phyloP scores from a whole-genome alignment of 495 filamentous ascomycete species.

The Neurospora discreta region DNA sequence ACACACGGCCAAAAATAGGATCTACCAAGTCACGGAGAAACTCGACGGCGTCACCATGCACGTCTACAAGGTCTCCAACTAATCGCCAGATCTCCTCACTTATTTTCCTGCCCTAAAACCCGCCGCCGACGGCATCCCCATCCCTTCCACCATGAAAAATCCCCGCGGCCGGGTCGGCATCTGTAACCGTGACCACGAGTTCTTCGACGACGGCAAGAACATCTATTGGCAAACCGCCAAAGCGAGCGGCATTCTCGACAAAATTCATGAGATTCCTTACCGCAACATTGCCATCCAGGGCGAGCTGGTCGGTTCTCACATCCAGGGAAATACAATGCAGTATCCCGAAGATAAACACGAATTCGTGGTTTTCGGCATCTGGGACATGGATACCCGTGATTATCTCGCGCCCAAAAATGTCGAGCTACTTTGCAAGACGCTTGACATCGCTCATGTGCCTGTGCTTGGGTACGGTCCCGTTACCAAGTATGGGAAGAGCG shows the following conservation, averaged over 20 bases:
- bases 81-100: not conserved
- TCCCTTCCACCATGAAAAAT: not conserved
- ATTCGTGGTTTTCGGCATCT: conserved; percentile 14
- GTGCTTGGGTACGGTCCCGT: conserved; percentile 2
- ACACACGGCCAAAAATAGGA: not conserved
- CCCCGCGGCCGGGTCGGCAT: not conserved
- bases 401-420: conserved; percentile 1
- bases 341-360: conserved; percentile 9
- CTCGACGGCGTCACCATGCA: conserved; percentile 17
- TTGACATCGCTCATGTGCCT: conserved; percentile 7
- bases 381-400: conserved; percentile 8
- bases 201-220: not conserved
- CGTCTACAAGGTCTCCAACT: conserved; percentile 9
- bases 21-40: conserved; percentile 17
- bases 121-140: not conserved
- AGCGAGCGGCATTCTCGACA: conserved; percentile 1
- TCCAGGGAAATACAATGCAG: conserved; percentile 11
- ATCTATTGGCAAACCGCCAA: conserved; percentile 7
- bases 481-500: not conserved
- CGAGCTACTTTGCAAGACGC: conserved; percentile 2
- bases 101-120: not conserved
- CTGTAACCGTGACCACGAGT: not conserved
- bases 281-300: conserved; percentile 12
- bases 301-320: conserved; percentile 7
- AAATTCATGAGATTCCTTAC: not conserved